Percentiles rank a stretch among this genome's conserved stretches.
These are phyloP conservation scores for Apiospora koreana DNA, from an alignment of 2,329 filamentous ascomycete genomes.

Conservation along the genomic window DNA sequence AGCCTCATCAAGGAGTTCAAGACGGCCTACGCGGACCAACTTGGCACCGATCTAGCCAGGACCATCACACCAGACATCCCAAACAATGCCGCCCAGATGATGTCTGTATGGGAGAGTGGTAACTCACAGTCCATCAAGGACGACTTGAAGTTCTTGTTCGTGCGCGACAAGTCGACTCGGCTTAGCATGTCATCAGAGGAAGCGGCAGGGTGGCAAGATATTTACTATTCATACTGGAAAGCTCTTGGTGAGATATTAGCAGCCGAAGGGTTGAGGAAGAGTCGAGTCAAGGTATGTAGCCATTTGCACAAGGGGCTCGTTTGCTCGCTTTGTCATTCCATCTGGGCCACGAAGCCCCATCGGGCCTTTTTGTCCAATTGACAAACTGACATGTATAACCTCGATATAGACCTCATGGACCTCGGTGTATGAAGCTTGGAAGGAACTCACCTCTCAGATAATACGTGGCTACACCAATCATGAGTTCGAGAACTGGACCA, in stretches of 20 bases:
- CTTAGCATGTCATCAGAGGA: conserved; percentile 65
- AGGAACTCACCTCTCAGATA: conserved; percentile 74
- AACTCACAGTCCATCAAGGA: conserved; percentile 65
- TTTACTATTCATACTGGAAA: conserved; percentile 84
- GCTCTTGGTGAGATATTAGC: conserved; percentile 73
- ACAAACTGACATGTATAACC: conserved; percentile 14
- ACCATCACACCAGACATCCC: conserved; percentile 74
- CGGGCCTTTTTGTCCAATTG: neutral
- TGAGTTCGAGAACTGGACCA: conserved; percentile 84
- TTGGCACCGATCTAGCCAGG: conserved; percentile 73
- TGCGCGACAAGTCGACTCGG: conserved; percentile 56
- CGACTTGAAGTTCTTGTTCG: conserved; percentile 74
- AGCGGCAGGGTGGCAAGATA: conserved; percentile 79
- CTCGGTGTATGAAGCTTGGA: conserved; percentile 88
- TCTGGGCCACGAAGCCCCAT: neutral
- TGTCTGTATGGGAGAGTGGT: conserved; percentile 70
- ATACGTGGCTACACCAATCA: conserved; percentile 78
- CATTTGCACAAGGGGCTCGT: neutral
- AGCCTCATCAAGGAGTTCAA: conserved; percentile 73
- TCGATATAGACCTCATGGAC: conserved; percentile 62
- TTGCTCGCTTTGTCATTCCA: neutral
- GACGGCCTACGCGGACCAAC: conserved; percentile 61
- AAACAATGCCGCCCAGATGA: conserved; percentile 64
- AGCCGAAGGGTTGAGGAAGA: conserved; percentile 53
- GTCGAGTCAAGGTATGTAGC: conserved; percentile 30